Evolutionary conservation across 192 early-diverging fungal species (phyloP).

Genomic region (Coemansia sp.): DNA sequence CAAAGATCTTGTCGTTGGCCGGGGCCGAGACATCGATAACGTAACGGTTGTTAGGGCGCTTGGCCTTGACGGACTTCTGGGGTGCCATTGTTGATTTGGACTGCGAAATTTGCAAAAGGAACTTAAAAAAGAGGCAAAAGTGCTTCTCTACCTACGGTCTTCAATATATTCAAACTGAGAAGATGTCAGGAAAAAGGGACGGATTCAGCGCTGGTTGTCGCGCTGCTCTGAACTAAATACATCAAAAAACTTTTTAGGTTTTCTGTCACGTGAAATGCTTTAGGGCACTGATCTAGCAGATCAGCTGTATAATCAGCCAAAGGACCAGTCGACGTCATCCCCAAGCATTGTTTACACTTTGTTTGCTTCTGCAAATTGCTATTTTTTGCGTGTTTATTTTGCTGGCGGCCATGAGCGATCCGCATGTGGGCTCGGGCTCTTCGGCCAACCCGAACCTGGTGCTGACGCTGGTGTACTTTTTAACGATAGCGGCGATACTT

Average conservation of each 20-base stretch:
- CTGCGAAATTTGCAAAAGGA: slow-evolving; percentile 2
- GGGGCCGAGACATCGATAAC: slow-evolving; percentile 92
- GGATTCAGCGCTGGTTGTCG: slow-evolving; percentile 5
- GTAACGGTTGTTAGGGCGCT: slow-evolving; percentile 76
- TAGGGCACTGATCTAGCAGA: not conserved
- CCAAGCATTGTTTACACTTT: not conserved
- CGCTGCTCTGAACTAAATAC: not conserved
- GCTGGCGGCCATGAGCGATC: not conserved
- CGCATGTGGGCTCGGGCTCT: slow-evolving; percentile 1
- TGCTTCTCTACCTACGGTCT: slow-evolving; percentile 52
- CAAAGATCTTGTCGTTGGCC: slow-evolving; percentile 94
- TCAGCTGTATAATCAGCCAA: not conserved
- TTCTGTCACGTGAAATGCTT: not conserved
- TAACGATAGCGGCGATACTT: slow-evolving; percentile 51
- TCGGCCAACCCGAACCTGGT: slow-evolving; percentile 50
- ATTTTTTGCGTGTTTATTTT: not conserved
- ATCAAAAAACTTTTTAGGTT: not conserved
- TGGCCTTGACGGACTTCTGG: slow-evolving; percentile 52
- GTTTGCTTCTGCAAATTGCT: not conserved
- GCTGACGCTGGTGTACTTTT: slow-evolving; percentile 56
- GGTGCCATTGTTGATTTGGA: slow-evolving; percentile 37
- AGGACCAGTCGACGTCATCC: not conserved
- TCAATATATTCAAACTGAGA: slow-evolving; percentile 26
- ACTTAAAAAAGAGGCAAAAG: slow-evolving; percentile 17
- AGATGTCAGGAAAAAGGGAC: slow-evolving; percentile 50